Evolutionary conservation across 371 early-diverging fungal species (phyloP).

Genomic region (Syncephalastrum monosporum): DNA sequence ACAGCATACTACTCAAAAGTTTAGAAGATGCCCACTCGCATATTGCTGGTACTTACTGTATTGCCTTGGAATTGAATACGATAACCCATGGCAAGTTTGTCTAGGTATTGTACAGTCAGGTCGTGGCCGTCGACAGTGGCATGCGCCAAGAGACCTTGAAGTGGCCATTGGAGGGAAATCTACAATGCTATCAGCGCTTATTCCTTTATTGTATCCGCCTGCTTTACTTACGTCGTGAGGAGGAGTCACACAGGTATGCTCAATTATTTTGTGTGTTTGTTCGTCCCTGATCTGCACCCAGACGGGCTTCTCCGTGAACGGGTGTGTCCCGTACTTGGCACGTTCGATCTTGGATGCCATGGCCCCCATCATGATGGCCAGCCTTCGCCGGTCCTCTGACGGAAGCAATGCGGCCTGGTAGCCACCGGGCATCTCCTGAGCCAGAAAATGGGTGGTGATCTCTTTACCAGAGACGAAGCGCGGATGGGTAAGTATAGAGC

Average conservation of each 20-base stretch:
- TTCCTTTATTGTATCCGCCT: slow-evolving; percentile 6
- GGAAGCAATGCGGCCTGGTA: slow-evolving; percentile 75
- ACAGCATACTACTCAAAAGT: slow-evolving; percentile 61
- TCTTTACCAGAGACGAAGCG: slow-evolving; percentile 73
- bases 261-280: slow-evolving; percentile 30
- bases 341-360: slow-evolving; percentile 76
- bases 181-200: slow-evolving; percentile 25
- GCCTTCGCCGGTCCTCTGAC: slow-evolving; percentile 41
- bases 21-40: background rate
- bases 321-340: slow-evolving; percentile 19
- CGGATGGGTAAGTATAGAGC: slow-evolving; percentile 81
- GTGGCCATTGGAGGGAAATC: slow-evolving; percentile 66
- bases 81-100: slow-evolving; percentile 72
- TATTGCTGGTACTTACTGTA: slow-evolving; percentile 48
- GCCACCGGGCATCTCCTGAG: slow-evolving; percentile 90
- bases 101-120: slow-evolving; percentile 79
- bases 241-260: slow-evolving; percentile 20
- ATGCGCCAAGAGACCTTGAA: slow-evolving; percentile 74
- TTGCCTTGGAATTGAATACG: slow-evolving; percentile 83
- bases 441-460: slow-evolving; percentile 87
- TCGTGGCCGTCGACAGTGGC: slow-evolving; percentile 41
- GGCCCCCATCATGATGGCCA: slow-evolving; percentile 66
- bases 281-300: slow-evolving; percentile 58
- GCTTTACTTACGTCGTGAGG: slow-evolving; percentile 7
- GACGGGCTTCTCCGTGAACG: slow-evolving; percentile 38